Evolutionary conservation across 257 asterid genomes (phyloP).

Genomic region (Handroanthus guayacan): DNA sequence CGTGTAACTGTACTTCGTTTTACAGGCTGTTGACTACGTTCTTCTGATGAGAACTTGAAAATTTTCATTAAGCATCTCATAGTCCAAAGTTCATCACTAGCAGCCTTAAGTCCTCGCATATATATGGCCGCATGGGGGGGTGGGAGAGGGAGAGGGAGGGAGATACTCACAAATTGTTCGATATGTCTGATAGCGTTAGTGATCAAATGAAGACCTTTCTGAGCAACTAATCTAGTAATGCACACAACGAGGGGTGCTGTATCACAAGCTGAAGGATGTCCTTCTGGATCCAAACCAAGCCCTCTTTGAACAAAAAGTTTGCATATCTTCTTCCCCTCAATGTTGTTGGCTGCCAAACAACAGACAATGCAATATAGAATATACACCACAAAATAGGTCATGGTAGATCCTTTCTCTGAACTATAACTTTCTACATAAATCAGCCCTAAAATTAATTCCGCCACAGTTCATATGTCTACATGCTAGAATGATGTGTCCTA

Average conservation of each 20-base stretch:
- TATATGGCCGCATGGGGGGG: not conserved
- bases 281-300: slow-evolving; percentile 72
- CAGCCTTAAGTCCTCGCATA: not conserved
- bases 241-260: slow-evolving; percentile 76
- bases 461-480: not conserved
- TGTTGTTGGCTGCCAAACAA: slow-evolving; percentile 53
- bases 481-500: slow-evolving; percentile 7
- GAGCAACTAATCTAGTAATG: slow-evolving; percentile 87
- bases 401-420: not conserved
- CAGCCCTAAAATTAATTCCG: slow-evolving; percentile 3
- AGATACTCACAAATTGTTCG: slow-evolving; percentile 61
- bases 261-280: slow-evolving; percentile 34
- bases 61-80: slow-evolving; percentile 17
- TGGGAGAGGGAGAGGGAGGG: slow-evolving; percentile 28
- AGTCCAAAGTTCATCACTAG: slow-evolving; percentile 3
- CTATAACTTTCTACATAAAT: slow-evolving; percentile 3
- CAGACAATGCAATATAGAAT: slow-evolving; percentile 22
- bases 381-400: slow-evolving; percentile 23
- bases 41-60: not conserved
- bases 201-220: slow-evolving; percentile 92
- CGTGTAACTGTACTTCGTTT: not conserved
- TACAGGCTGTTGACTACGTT: not conserved
- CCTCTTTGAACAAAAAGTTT: slow-evolving; percentile 83
- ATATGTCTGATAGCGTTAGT: slow-evolving; percentile 68
- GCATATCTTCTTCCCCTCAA: slow-evolving; percentile 77